Base-by-base conservation (phyloP, 1,284 basidiomycete species). In the Melampsora americana region DNA sequence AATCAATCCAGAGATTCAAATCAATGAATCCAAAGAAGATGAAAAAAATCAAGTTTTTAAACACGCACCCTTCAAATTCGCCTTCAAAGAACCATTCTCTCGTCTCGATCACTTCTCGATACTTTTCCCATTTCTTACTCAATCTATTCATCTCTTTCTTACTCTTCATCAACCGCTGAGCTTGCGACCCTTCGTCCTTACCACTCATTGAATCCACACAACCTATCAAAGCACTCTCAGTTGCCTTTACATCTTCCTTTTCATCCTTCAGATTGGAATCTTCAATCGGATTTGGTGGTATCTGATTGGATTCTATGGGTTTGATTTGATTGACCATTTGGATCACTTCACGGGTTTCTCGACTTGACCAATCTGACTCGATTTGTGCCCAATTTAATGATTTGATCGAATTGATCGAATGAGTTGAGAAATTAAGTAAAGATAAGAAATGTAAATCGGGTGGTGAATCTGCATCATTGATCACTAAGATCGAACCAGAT, bases 361-460 rank as follows among this genome's bases (percentile, higher is more conserved):
- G 83, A 16, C 90, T 88, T n/a, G 83, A 85, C 80, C 92, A 92
- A 35, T 89, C 87, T 81, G 90, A 88, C 71, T 92, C 89, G 9
- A 89, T 89, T n/a, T 91, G 91, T 46, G 92, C 90, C 95, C 95
- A 98, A 81, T 95, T 95, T 35, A 97, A 84, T 11, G 89, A 89
- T 14, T 87, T 86, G 74, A 93, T 85, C 0, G 86, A 82, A 12
- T 85, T 84, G 42, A 89, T 81, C 30, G 86, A 83, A 71, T 89
- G 85, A 77, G 88, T 85, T 32, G 88, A 86, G 80, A 95, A 92
- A 83, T 97, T 97, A 91, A 96, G 93, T 71, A 90, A 86, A 1
- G 87, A 86, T 81, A 95, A 84, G 26, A 95, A 87, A 50, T 93
- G 92, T 82, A 94, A 93, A 48, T 93, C 90, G 12, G 96, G 95